Base-by-base conservation (phyloP, 192 early-diverging fungal genomes). In the Podila epicladia region DNA sequence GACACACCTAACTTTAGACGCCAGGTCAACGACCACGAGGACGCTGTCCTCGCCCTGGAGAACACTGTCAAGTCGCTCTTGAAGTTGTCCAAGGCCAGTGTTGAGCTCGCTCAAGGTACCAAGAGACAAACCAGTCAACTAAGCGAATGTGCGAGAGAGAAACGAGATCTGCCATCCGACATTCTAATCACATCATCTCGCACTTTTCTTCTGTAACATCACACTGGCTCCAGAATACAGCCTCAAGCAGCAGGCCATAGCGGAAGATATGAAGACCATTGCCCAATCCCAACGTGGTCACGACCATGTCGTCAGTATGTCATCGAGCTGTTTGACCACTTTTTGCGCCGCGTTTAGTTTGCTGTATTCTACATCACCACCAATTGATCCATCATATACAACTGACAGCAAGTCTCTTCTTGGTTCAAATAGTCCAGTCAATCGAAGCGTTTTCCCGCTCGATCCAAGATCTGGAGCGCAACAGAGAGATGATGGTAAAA, bases 1-100 rank as follows among this genome's bases (percentile, higher is more conserved):
- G 89, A 90, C 72, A 82, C 84, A n/a, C 89, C 89, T 29, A 64
- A 63, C 22, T 90, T 90, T 68, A 74, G 89, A 64, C 87, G 84
- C 58, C 85, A 85, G 29, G 75, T 90, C 45, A 70, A 70, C 48
- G 76, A 73, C 28, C 83, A 86, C 67, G 89, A 90, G 62, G 84
- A 87, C 32, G 87, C 89, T 12, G 68, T 90, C 33, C 64, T 79
- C 28, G 83, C 83, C 17, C 76, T 90, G 63, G 89, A 90, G 67
- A 73, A 62, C 53, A 84, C 86, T 7, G 77, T 89, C 67, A 85
- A 84, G 57, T 84, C 84, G n/a, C 67, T 90, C 17, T 64, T 86
- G 5, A 90, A 89, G 67, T 74, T 89, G 24, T 73, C 86, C n/a
- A 86, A 78, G 41, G 69, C 86, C 15, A 85, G 85, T 74, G 83